Base-by-base conservation (phyloP, 73 alveolate genomes). In the Paraurostyla sp. region DNA sequence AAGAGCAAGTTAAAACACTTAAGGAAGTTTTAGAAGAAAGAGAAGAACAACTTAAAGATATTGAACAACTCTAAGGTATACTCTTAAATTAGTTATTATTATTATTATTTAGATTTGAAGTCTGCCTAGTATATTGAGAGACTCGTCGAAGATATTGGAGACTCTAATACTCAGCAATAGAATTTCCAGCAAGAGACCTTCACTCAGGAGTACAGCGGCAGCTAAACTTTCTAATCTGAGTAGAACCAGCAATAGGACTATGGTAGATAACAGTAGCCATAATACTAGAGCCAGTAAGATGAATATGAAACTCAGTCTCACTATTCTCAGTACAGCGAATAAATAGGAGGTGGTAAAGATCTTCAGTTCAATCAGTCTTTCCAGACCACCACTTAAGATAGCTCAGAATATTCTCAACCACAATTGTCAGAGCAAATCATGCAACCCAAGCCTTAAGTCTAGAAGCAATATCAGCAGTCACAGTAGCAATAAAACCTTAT, bases 41-140 rank as follows among this genome's bases (percentile, higher is more conserved):
- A 75, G 85, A 87, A 42, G 85, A 87, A 41, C 82, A 48, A 30
- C 63, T 87, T 4, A 63, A 57, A 45, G 93, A 87, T 22, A 76
- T 71, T 18, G 76, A 75, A 42, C 33, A 75, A 27, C 71, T 87
- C 0, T 30, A 87, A 59, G 83, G 85, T 50, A 85, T 69, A 65
- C 0, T 36, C 9, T 13, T 16, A 20, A 1, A 45, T 11, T 42
- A 45, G 51, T 54, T 29, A 25, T 18, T 22, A 13, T 22, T 16
- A 2, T 9, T 45, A 43, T 6, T 30, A 9, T 43, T 13, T 73
- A 73, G 76, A 49, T 35, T 49, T 78, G 30, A 78, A 78, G 50
- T 54, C 63, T 3, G 69, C 89, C 40, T 32, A 78, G 35, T 78
- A 78, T 43, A 78, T 78, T 23, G 89, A 78, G 33, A 78, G 78